Evolutionary conservation across 2,329 filamentous ascomycete genomes (phyloP), one percentile per base, ranked within the genome.

Genomic region (Achaetomium macrosporum): DNA sequence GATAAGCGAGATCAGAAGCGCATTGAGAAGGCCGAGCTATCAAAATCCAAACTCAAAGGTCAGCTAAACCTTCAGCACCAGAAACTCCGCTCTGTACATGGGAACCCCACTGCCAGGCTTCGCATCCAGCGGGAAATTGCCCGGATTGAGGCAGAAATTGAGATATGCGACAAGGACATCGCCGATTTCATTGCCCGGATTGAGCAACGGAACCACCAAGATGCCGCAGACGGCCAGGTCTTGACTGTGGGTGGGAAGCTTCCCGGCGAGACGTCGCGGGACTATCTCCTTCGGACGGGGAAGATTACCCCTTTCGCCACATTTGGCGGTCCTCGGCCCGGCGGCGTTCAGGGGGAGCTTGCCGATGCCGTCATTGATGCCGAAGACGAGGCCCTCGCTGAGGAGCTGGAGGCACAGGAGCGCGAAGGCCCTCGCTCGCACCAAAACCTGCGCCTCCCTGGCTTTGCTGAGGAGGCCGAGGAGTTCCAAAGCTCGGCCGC

Each of bases 291-390:
- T 45, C 84, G 93, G 29, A 99, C 92, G 0, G 93, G 93, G 56
- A 97, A 97, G 71, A 97, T 99, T 61, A 99, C 93, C 0, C 93
- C 93, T 0, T 99, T 99, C 64, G 88, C 90, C 8, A 88, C 85
- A 58, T 80, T 95, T 61, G 83, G 83, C 25, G 77, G 81, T 13
- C 76, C 81, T n/a, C 73, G 83, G 1, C 76, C 76, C 3, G 74
- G 81, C 29, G 82, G 79, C 3, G 76, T 83, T 2, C 77, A 84
- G 42, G 85, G 85, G 2, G 85, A 84, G 55, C 74, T 96, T 15
- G 85, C 87, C 11, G 84, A 91, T 63, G 86, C 85, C 2, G 79
- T 96, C 54, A 73, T 91, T 13, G 88, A 95, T 65, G 90, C 88
- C 0, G 90, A 96, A 65, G 85, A 90, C 53, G 87, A 87, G 77